Percentiles rank a stretch among this genome's conserved stretches.
Evolutionary conservation across 2,329 filamentous ascomycete species (phyloP).

Genomic region (Arthrobotrys megalospora): DNA sequence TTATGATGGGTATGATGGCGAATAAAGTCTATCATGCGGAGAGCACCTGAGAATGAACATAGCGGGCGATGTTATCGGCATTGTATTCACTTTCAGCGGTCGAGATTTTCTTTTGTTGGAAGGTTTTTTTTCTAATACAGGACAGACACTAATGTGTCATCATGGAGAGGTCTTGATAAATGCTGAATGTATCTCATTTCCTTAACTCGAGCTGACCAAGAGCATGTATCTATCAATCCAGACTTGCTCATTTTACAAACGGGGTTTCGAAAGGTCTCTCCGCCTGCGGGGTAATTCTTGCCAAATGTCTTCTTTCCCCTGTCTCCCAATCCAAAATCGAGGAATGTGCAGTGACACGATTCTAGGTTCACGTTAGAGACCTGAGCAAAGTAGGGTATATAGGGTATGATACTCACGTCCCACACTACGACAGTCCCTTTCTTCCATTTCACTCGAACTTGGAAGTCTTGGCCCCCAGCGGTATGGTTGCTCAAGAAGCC

Average conservation of each 20-base stretch:
- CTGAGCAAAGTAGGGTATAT: neutral
- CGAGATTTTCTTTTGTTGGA: neutral
- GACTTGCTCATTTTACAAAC: conserved; percentile 6
- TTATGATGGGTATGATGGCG: neutral
- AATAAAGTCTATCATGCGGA: neutral
- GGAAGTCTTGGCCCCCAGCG: conserved; percentile 79
- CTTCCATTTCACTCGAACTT: conserved; percentile 82
- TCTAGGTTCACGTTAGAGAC: conserved; percentile 30
- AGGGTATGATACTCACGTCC: conserved; percentile 70
- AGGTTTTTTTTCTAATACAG: neutral
- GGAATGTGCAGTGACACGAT: conserved; percentile 78
- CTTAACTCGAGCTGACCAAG: neutral
- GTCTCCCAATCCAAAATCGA: conserved; percentile 86
- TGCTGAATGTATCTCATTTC: neutral
- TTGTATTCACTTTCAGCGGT: neutral
- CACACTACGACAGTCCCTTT: conserved; percentile 84
- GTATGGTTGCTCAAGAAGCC: conserved; percentile 86
- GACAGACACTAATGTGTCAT: neutral
- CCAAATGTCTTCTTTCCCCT: conserved; percentile 83
- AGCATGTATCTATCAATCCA: neutral
- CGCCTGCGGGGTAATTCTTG: conserved; percentile 85
- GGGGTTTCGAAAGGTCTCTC: conserved; percentile 69
- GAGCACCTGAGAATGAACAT: too few relatives aligned
- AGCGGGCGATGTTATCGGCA: neutral
- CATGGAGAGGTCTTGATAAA: too few relatives aligned